phyloP scores from a whole-genome alignment of 1,139 yeast species.

The Scheffersomyces lignicola region DNA sequence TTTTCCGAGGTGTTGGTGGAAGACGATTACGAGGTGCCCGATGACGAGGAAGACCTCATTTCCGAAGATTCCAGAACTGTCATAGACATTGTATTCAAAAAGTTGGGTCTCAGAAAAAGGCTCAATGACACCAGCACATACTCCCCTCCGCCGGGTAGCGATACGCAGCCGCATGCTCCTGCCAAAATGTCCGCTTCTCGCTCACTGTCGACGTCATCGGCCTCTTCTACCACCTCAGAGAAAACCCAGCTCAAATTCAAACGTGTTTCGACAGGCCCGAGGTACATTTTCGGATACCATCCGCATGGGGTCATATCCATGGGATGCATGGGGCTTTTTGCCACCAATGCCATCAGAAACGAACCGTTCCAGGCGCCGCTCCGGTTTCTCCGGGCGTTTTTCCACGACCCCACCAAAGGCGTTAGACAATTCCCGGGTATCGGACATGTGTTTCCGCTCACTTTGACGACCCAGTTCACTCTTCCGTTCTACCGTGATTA shows the following conservation, averaged over 20 bases:
- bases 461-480: constrained; percentile 79
- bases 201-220: constrained; percentile 1
- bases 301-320: constrained; percentile 96
- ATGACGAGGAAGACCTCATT: constrained; percentile 48
- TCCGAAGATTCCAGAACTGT: constrained; percentile 39
- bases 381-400: constrained; percentile 50
- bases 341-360: constrained; percentile 67
- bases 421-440: constrained; percentile 77
- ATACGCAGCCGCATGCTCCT: no score
- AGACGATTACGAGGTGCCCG: constrained; percentile 21
- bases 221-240: background rate
- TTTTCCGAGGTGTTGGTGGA: constrained; percentile 42
- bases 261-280: constrained; percentile 59
- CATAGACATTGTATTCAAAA: constrained; percentile 38
- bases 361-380: constrained; percentile 50
- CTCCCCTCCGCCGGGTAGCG: constrained; percentile 13
- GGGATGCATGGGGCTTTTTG: constrained; percentile 87
- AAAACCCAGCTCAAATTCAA: constrained; percentile 17
- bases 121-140: constrained; percentile 28
- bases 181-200: constrained; percentile 6
- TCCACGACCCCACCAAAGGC: constrained; percentile 42
- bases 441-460: constrained; percentile 68
- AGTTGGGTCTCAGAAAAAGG: constrained; percentile 40
- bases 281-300: constrained; percentile 89
- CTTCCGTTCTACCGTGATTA: constrained; percentile 92